Conservation (phyloP, 768 basidiomycete species). For the Tylopilus cervinicoccineus region DNA sequence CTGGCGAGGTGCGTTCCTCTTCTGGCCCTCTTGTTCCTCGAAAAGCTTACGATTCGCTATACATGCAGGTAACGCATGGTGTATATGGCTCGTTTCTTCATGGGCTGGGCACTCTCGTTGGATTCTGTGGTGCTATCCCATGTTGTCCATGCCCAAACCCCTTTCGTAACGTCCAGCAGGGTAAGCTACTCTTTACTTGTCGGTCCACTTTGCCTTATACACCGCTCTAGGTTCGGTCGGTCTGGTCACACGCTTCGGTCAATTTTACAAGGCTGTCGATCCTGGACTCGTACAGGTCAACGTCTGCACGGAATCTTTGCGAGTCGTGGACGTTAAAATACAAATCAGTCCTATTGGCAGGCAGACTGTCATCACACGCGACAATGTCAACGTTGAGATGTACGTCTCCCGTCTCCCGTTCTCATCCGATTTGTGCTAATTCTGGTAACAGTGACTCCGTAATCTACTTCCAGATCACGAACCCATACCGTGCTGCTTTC, state of each 20-base stretch:
- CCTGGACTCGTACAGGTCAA: slow-evolving; percentile 91
- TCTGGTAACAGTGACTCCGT: slow-evolving; percentile 69
- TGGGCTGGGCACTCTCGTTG: slow-evolving; percentile 61
- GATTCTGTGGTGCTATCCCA: slow-evolving; percentile 71
- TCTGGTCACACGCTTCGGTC: slow-evolving; percentile 87
- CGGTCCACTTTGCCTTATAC: slow-evolving; percentile 16
- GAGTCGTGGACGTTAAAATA: slow-evolving; percentile 91
- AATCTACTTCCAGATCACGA: slow-evolving; percentile 87
- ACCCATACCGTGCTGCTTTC: slow-evolving; percentile 91
- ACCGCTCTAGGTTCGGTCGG: slow-evolving; percentile 65
- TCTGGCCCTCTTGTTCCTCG: not conserved
- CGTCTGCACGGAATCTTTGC: slow-evolving; percentile 87
- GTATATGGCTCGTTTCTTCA: slow-evolving; percentile 81
- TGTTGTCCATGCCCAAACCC: slow-evolving; percentile 86
- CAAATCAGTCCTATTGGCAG: slow-evolving; percentile 87
- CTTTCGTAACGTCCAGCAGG: slow-evolving; percentile 82
- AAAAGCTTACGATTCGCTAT: not conserved
- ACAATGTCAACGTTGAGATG: slow-evolving; percentile 96
- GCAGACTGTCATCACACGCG: slow-evolving; percentile 89
- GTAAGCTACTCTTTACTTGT: slow-evolving; percentile 32
- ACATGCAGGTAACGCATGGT: slow-evolving; percentile 67
- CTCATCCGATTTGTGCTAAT: not conserved
- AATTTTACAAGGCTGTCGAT: slow-evolving; percentile 95
- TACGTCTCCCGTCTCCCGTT: slow-evolving; percentile 32
- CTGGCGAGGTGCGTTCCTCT: slow-evolving; percentile 41